Evolutionary conservation across 1,284 basidiomycete genomes (phyloP).

Genomic region (Trametes polyzona): DNA sequence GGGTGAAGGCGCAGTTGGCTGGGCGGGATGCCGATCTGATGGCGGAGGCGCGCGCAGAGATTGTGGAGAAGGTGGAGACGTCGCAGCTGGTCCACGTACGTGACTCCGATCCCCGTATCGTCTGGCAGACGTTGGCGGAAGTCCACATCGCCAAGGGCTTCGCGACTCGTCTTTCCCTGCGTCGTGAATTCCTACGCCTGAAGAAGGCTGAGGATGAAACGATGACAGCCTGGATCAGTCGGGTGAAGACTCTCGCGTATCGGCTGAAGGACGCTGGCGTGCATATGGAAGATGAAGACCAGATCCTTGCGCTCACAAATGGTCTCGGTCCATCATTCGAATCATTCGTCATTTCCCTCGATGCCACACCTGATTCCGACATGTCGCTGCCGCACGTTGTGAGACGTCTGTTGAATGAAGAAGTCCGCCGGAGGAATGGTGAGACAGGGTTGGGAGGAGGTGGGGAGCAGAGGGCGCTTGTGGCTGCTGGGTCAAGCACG

Average conservation of each 20-base stretch:
- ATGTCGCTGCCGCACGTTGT: background rate
- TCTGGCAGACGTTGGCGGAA: background rate
- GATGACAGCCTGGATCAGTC: background rate
- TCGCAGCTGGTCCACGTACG: background rate
- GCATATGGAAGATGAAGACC: background rate
- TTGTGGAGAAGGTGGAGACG: background rate
- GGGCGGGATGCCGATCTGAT: background rate
- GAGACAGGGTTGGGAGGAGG: background rate
- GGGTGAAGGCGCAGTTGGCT: background rate
- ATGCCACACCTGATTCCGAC: background rate
- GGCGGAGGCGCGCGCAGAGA: background rate
- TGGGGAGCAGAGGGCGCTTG: background rate
- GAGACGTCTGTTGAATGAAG: background rate
- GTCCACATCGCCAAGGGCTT: background rate
- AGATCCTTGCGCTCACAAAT: background rate
- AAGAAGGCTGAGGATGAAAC: background rate
- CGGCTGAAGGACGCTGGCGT: background rate
- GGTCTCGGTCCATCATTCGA: background rate
- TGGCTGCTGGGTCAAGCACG: background rate
- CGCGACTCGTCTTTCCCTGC: background rate
- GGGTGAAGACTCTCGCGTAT: background rate
- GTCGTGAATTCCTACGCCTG: background rate
- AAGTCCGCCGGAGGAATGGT: background rate
- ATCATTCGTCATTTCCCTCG: background rate
- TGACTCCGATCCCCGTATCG: background rate